Evolutionary conservation across 768 basidiomycete genomes (phyloP).

Genomic region (Mycena crocata): DNA sequence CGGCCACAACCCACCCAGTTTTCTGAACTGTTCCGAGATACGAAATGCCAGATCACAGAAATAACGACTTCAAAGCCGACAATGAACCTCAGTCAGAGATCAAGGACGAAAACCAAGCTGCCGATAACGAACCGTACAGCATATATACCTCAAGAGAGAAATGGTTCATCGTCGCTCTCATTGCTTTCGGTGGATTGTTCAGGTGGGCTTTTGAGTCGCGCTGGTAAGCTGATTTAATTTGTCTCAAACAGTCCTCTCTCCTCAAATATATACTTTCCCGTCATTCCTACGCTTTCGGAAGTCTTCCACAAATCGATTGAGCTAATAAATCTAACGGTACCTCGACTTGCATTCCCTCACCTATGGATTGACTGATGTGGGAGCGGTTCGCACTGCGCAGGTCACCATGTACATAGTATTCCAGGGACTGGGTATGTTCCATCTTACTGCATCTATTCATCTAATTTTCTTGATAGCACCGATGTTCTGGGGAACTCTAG

Average conservation of each 20-base stretch:
- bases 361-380: background rate
- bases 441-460: background rate
- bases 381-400: constrained; percentile 44
- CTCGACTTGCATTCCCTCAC: constrained; percentile 35
- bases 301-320: constrained; percentile 76
- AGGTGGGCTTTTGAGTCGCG: constrained; percentile 53
- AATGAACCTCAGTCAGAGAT: background rate
- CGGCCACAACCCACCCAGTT: too few species aligned
- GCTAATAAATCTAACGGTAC: constrained; percentile 81
- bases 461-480: constrained; percentile 55
- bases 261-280: constrained; percentile 84
- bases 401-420: constrained; percentile 80
- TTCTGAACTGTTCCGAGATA: background rate
- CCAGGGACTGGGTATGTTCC: constrained; percentile 67
- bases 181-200: constrained; percentile 70
- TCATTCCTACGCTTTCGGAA: constrained; percentile 72
- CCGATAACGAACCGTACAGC: constrained; percentile 41
- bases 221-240: background rate
- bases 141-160: constrained; percentile 69
- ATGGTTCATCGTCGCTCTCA: constrained; percentile 74
- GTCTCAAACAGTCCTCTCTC: constrained; percentile 66
- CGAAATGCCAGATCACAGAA: background rate
- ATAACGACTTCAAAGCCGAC: background rate
- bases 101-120: background rate
- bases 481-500: constrained; percentile 78